Evolutionary conservation across 108 stramenopile species (phyloP).

Genomic region (Chaetoceros muelleri): DNA sequence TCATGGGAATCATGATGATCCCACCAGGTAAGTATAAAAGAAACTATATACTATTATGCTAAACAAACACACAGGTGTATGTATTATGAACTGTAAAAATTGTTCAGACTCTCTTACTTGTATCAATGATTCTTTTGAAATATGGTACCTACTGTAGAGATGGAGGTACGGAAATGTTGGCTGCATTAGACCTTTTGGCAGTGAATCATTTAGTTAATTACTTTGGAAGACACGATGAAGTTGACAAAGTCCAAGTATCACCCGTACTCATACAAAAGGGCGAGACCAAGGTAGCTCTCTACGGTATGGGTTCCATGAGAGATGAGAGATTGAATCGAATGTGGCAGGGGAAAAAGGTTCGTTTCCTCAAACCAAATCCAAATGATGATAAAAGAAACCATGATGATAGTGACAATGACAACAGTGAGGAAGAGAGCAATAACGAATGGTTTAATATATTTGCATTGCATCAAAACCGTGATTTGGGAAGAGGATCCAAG

Average conservation of each 20-base stretch:
- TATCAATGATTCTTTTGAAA: too few relatives aligned
- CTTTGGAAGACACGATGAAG: conserved; percentile 87
- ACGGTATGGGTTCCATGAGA: conserved; percentile 93
- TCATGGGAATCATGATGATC: conserved; percentile 99
- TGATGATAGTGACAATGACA: conserved; percentile 22
- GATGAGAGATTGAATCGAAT: conserved; percentile 96
- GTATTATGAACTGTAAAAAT: too few relatives aligned
- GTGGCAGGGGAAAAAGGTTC: conserved; percentile 85
- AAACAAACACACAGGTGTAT: conserved; percentile 26
- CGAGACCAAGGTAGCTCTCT: conserved; percentile 79
- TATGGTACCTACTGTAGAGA: too few relatives aligned
- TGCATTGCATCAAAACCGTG: conserved; percentile 96
- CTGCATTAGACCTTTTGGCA: conserved; percentile 85
- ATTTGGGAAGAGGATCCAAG: conserved; percentile 87
- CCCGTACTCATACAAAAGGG: conserved; percentile 93
- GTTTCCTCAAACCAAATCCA: conserved; percentile 48
- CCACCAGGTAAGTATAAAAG: conserved; percentile 64
- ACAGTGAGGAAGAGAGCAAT: conserved; percentile 12
- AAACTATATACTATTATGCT: conserved; percentile 59
- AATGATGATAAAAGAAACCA: conserved; percentile 4
- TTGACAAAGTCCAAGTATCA: conserved; percentile 74
- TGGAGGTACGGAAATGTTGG: conserved; percentile 52
- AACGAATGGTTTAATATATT: conserved; percentile 86
- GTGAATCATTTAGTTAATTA: conserved; percentile 91
- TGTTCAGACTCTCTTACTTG: too few relatives aligned